Base-by-base conservation (phyloP, 2,329 filamentous ascomycete species). In the Diaporthe sp. region DNA sequence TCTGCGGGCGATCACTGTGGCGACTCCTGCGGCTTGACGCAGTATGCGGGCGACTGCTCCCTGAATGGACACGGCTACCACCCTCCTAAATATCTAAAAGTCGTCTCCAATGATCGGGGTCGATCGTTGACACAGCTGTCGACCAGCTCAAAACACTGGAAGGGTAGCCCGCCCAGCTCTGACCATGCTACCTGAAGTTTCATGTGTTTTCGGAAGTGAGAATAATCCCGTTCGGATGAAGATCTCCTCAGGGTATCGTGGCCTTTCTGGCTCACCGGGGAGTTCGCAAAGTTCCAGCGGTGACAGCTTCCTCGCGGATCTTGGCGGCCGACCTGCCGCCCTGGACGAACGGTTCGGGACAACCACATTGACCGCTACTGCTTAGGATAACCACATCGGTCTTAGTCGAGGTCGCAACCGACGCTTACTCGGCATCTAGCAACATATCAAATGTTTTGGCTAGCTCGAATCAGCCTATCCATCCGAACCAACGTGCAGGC, bases 401-500 rank as follows among this genome's bases (percentile, higher is more conserved):
- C 30, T 12, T 51, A 66, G 30, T 17, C 22, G 8, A 51, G 10
- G 32, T 22, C 25, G 42, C 9, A 66, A 2, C 42, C 42, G 30
- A 37, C 42, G 42, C 30, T 37, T 27, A 35, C 10, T 66, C 42
- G 27, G 22, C 42, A 50, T 12, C n/a, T 37, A 50, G 27, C 27
- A 50, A 27, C 22, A 66, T 51, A 30, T n/a, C 44, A 66, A 51
- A 66, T 50, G 32, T n/a, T 39, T 19, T 51, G 44, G 15, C 63
- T 66, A 50, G 30, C 63, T 51, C 13, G 8, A 66, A 47, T 51
- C 22, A 13, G 63, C n/a, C 30, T 15, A 37, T 19, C 13, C 22
- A 37, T 25, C 44, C 44, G 61, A 66, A 51, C 10, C n/a, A 27
- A 61, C 30, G 56, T 61, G 58, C 58, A 51, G 61, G 44, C 44